Percentiles rank a stretch among this genome's conserved stretches.
Conservation (phyloP, 305 asterid species). For the Salvia sclarea region DNA sequence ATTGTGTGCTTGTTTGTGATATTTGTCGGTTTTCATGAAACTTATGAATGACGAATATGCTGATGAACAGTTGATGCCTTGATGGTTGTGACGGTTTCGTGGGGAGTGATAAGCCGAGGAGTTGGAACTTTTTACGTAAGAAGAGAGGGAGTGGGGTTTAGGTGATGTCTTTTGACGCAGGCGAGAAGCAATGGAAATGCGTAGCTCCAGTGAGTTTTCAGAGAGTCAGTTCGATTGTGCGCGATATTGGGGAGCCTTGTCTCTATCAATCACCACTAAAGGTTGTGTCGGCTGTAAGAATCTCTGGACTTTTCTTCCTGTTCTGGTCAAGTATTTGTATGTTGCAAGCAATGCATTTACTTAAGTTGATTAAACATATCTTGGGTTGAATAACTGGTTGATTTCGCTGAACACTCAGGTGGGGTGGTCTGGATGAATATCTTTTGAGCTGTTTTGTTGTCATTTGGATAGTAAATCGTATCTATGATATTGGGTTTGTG, state of each 20-base stretch:
- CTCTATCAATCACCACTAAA: constrained; percentile 85
- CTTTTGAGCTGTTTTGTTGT: neutral
- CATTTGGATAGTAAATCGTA: constrained; percentile 15
- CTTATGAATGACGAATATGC: constrained; percentile 22
- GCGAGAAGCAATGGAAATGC: constrained; percentile 85
- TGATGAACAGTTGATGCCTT: constrained; percentile 27
- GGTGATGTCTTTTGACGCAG: constrained; percentile 87
- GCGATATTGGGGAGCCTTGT: constrained; percentile 97
- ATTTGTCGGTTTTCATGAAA: constrained; percentile 2
- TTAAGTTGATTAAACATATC: neutral
- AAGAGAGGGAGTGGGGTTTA: constrained; percentile 28
- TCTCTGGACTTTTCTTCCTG: constrained; percentile 26
- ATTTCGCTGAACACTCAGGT: constrained; percentile 4
- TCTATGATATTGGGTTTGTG: neutral
- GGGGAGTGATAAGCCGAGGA: constrained; percentile 37
- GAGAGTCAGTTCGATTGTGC: constrained; percentile 80
- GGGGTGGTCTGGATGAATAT: constrained; percentile 1
- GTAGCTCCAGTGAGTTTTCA: constrained; percentile 76
- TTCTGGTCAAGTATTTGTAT: constrained; percentile 9
- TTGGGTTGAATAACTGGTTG: constrained; percentile 4
- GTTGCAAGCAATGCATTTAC: neutral
- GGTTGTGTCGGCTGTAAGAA: constrained; percentile 71
- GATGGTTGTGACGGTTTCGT: constrained; percentile 24
- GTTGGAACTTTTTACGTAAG: constrained; percentile 2
- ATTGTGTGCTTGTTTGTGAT: constrained; percentile 4